Conservation (phyloP, 352 stramenopile genomes). For the Nothophytophthora sp. region DNA sequence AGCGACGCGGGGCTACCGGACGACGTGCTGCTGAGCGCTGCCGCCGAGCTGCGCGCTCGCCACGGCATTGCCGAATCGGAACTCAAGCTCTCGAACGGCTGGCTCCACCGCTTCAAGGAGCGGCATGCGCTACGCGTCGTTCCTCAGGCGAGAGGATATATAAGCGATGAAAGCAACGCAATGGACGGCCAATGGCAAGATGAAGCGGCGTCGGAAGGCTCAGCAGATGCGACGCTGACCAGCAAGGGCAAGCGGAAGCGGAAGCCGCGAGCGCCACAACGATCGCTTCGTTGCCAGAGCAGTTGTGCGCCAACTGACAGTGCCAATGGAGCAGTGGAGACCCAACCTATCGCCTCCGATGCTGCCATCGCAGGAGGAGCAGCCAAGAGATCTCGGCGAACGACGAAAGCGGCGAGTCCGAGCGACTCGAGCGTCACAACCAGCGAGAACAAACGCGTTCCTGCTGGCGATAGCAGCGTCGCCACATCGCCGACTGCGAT, state of each 20-base stretch:
- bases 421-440: too few relatives aligned
- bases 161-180: background rate
- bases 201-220: background rate
- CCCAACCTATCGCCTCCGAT: too few relatives aligned
- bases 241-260: constrained; percentile 4
- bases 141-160: constrained; percentile 13
- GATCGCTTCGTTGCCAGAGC: too few relatives aligned
- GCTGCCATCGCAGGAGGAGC: too few relatives aligned
- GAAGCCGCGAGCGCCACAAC: constrained; percentile 13
- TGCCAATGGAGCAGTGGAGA: too few relatives aligned
- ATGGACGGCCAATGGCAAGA: background rate
- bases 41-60: constrained; percentile 28
- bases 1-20: constrained; percentile 15
- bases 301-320: too few relatives aligned
- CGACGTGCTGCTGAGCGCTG: constrained; percentile 28
- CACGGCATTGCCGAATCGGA: constrained; percentile 33
- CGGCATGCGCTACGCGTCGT: constrained; percentile 19
- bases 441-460: too few relatives aligned
- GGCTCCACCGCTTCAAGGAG: constrained; percentile 49
- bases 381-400: too few relatives aligned
- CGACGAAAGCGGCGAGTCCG: too few relatives aligned
- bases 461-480: too few relatives aligned
- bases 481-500: too few relatives aligned
- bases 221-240: background rate
- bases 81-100: constrained; percentile 51